phyloP scores from a whole-genome alignment of 768 basidiomycete species.

The Plicaturopsis crispa region DNA sequence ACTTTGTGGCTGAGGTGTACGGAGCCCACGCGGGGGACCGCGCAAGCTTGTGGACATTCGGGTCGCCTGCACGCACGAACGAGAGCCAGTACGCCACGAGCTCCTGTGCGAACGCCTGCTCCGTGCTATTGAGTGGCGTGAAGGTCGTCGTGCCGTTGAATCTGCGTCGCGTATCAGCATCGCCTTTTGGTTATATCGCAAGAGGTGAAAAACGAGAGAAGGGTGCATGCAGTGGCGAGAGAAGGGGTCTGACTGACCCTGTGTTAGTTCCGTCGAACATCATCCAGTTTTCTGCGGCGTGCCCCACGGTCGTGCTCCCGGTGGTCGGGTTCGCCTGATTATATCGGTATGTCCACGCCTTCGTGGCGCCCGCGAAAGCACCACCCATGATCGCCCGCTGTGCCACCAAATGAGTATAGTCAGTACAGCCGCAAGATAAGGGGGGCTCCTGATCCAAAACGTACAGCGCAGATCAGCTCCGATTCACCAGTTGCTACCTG shows the following conservation, averaged over 20 bases:
- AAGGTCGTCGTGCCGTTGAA: conserved; percentile 48
- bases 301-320: conserved; percentile 27
- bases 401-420: background rate
- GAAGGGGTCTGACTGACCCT: conserved; percentile 30
- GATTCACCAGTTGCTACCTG: conserved; percentile 43
- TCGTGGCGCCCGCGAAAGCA: conserved; percentile 24
- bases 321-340: conserved; percentile 45
- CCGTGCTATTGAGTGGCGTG: conserved; percentile 33
- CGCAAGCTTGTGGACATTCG: conserved; percentile 45
- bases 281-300: conserved; percentile 63
- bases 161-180: conserved; percentile 16
- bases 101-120: conserved; percentile 47
- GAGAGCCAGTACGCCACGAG: conserved; percentile 62
- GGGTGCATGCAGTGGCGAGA: background rate
- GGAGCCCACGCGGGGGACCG: conserved; percentile 43
- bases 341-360: conserved; percentile 50
- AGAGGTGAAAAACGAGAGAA: background rate
- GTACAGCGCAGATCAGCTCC: conserved; percentile 44
- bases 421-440: background rate
- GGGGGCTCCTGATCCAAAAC: conserved; percentile 20
- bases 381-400: conserved; percentile 40
- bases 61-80: conserved; percentile 49
- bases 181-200: conserved; percentile 5
- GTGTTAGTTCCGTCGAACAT: conserved; percentile 57
- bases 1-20: conserved; percentile 22